phyloP scores from a whole-genome alignment of 2,329 filamentous ascomycete genomes.

The Colletotrichum higginsianum region DNA sequence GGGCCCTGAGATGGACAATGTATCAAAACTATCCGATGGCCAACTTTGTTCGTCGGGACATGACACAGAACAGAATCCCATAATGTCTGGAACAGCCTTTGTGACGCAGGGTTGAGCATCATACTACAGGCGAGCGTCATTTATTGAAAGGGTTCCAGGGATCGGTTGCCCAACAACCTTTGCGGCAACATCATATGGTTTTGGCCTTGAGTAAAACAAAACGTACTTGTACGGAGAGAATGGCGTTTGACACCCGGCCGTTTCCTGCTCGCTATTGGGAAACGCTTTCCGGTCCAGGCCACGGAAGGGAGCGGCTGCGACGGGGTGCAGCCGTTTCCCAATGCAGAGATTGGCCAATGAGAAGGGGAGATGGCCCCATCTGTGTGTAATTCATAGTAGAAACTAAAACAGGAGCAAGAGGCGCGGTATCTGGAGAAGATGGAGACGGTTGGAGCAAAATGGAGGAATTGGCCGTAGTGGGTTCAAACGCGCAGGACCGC shows the following conservation, averaged over 20 bases:
- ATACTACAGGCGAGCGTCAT: neutral
- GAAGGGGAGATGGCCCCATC: neutral
- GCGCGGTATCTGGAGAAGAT: constrained; percentile 21
- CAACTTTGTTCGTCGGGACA: constrained; percentile 31
- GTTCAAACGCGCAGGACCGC: constrained; percentile 12
- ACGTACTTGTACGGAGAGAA: constrained; percentile 1
- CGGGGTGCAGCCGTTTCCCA: constrained; percentile 4
- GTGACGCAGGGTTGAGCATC: neutral
- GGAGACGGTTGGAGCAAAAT: neutral
- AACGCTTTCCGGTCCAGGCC: neutral
- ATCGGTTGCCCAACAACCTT: constrained; percentile 24
- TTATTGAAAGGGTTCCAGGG: constrained; percentile 1
- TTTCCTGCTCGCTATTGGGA: neutral
- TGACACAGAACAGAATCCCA: constrained; percentile 22
- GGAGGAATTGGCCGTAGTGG: constrained; percentile 3
- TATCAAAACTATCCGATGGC: constrained; percentile 30
- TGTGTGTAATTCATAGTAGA: constrained; percentile 14
- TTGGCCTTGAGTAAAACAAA: neutral
- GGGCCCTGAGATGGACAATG: constrained; percentile 17
- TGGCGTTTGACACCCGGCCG: neutral
- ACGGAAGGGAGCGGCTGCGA: neutral
- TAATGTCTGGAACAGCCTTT: constrained; percentile 15
- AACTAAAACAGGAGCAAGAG: constrained; percentile 9
- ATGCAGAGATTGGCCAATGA: constrained; percentile 5
- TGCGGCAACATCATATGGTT: constrained; percentile 35